Evolutionary conservation across 306 rosid species (phyloP).

Genomic region (Quillaja saponaria): DNA sequence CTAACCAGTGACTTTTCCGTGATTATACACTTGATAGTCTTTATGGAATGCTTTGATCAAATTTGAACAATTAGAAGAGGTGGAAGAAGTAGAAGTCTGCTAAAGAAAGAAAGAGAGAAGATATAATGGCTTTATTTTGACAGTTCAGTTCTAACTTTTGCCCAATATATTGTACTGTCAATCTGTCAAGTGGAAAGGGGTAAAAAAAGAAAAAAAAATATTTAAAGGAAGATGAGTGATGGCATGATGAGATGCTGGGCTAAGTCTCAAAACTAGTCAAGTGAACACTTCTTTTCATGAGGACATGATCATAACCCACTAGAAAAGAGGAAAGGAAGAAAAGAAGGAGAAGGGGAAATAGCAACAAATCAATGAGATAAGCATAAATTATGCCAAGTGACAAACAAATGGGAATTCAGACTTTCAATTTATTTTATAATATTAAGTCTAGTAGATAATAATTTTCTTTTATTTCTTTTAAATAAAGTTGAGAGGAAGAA

Average conservation of each 20-base stretch:
- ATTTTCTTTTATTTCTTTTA: too few species aligned
- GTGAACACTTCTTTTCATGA: conserved; percentile 75
- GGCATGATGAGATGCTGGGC: conserved; percentile 27
- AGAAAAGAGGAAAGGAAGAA: conserved; percentile 23
- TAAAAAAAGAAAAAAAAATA: too few species aligned
- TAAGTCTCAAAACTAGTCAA: conserved; percentile 36
- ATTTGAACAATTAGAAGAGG: conserved; percentile 30
- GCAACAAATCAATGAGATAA: too few species aligned
- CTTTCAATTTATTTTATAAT: too few species aligned
- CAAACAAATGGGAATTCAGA: too few species aligned
- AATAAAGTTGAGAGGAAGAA: too few species aligned
- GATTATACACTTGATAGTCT: conserved; percentile 43
- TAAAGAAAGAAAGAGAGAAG: conserved; percentile 20
- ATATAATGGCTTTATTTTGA: conserved; percentile 29
- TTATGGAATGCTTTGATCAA: conserved; percentile 39
- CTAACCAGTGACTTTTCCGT: conserved; percentile 18
- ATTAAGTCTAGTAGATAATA: too few species aligned
- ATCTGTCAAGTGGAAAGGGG: too few species aligned
- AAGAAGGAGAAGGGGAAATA: too few species aligned
- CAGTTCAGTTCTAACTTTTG: conserved; percentile 21
- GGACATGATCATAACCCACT: conserved; percentile 40
- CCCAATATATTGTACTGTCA: conserved; percentile 21
- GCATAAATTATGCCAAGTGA: too few species aligned
- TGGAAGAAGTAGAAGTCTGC: conserved; percentile 4
- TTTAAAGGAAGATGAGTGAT: too few species aligned